Conservation (phyloP, 202 grass and related monocot species). For the Saccharum hybrid region DNA sequence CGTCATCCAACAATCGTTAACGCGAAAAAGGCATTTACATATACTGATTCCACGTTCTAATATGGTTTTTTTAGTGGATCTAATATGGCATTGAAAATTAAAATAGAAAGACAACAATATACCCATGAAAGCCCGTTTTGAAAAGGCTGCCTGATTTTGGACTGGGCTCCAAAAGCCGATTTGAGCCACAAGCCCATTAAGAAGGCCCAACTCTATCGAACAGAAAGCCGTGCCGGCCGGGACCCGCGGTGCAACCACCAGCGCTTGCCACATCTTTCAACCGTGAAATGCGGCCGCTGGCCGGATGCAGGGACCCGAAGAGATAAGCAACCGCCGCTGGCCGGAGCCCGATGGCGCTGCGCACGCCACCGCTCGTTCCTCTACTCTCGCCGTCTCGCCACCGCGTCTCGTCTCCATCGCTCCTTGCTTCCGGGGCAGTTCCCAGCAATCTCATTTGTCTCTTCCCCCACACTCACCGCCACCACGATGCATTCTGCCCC, state of each 20-base stretch:
- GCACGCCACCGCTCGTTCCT: conserved; percentile 22
- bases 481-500: not conserved
- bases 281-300: conserved; percentile 28
- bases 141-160: not conserved
- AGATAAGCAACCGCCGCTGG: conserved; percentile 58
- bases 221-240: not conserved
- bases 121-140: too few species aligned
- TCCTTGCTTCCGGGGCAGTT: not conserved
- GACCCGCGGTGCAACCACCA: conserved; percentile 17
- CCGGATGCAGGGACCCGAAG: conserved; percentile 35
- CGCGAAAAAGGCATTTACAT: too few species aligned
- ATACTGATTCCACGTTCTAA: too few species aligned
- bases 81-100: too few species aligned
- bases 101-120: too few species aligned
- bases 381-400: conserved; percentile 26
- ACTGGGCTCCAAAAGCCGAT: not conserved
- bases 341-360: conserved; percentile 58
- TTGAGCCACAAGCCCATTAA: not conserved
- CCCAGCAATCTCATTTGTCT: conserved; percentile 30
- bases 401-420: not conserved
- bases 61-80: too few species aligned
- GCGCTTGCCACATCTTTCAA: not conserved
- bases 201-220: not conserved
- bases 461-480: not conserved
- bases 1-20: too few species aligned